Conservation (phyloP, 345 rosid species). For the Zanthoxylum bungeanum region DNA sequence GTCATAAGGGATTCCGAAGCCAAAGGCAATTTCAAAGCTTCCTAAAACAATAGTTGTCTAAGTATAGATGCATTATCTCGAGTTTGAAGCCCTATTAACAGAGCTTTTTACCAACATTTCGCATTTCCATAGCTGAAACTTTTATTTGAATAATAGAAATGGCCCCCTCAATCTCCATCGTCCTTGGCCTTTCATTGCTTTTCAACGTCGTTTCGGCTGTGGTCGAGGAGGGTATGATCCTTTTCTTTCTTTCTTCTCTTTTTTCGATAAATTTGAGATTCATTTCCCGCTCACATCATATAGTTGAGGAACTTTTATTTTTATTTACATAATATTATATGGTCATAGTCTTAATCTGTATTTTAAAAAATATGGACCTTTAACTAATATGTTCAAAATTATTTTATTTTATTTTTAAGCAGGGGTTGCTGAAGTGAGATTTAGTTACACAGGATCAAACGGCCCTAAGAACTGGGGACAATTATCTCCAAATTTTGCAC, state of each 20-base stretch:
- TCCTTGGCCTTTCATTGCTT: constrained; percentile 13
- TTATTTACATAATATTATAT: too few relatives aligned
- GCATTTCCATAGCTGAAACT: too few relatives aligned
- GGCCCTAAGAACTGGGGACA: constrained; percentile 60
- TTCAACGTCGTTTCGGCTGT: constrained; percentile 20
- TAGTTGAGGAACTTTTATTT: neutral
- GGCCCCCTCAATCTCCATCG: constrained; percentile 2
- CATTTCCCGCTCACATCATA: neutral
- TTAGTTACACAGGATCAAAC: constrained; percentile 34
- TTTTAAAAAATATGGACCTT: neutral
- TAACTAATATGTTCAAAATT: neutral
- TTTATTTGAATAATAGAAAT: neutral
- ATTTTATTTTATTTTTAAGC: neutral
- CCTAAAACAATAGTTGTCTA: neutral
- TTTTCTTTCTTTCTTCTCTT: neutral
- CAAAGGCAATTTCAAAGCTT: neutral
- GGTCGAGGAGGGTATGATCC: neutral
- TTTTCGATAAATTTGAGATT: neutral
- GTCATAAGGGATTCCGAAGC: neutral
- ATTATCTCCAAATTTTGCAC: constrained; percentile 29
- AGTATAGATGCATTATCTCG: neutral
- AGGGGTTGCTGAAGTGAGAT: constrained; percentile 4
- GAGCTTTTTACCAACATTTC: neutral
- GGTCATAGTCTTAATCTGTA: neutral
- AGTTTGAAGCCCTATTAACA: neutral